Evolutionary conservation across 495 filamentous ascomycete genomes (phyloP).

Genomic region (Penicillium robsamsonii): DNA sequence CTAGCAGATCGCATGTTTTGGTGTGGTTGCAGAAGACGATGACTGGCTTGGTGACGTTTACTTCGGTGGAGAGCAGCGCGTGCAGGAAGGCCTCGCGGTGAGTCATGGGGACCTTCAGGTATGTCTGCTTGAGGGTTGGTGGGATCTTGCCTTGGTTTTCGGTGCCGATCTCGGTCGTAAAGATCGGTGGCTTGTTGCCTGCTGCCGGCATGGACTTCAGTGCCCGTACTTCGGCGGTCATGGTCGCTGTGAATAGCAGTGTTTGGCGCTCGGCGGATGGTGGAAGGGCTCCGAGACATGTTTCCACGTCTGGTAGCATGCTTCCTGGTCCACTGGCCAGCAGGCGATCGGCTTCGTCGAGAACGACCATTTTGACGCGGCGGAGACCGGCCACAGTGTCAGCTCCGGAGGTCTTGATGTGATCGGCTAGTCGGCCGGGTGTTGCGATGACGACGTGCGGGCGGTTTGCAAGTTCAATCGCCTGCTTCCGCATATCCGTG

Average conservation of each 20-base stretch:
- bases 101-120: slow-evolving; percentile 81
- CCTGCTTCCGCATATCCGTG: slow-evolving; percentile 87
- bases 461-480: slow-evolving; percentile 71
- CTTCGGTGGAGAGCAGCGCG: slow-evolving; percentile 76
- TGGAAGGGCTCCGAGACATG: slow-evolving; percentile 77
- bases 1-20: slow-evolving; percentile 79
- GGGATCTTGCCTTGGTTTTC: slow-evolving; percentile 67
- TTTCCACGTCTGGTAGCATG: slow-evolving; percentile 92
- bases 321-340: slow-evolving; percentile 71
- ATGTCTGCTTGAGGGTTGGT: slow-evolving; percentile 74
- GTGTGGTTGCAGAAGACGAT: slow-evolving; percentile 98
- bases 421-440: slow-evolving; percentile 89
- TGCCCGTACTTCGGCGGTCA: slow-evolving; percentile 87
- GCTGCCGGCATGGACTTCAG: slow-evolving; percentile 72
- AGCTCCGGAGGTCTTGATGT: slow-evolving; percentile 83
- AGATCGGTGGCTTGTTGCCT: slow-evolving; percentile 68
- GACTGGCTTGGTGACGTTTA: slow-evolving; percentile 66
- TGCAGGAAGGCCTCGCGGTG: slow-evolving; percentile 94
- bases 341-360: slow-evolving; percentile 95
- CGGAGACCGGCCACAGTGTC: slow-evolving; percentile 82
- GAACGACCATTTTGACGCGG: slow-evolving; percentile 77
- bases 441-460: slow-evolving; percentile 95
- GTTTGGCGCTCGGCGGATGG: slow-evolving; percentile 73
- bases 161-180: slow-evolving; percentile 83
- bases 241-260: slow-evolving; percentile 92